Percentiles rank a stretch among this genome's conserved stretches.
These are phyloP conservation scores for Amanita exitialis DNA, from an alignment of 768 basidiomycete species.

Conservation along the genomic window DNA sequence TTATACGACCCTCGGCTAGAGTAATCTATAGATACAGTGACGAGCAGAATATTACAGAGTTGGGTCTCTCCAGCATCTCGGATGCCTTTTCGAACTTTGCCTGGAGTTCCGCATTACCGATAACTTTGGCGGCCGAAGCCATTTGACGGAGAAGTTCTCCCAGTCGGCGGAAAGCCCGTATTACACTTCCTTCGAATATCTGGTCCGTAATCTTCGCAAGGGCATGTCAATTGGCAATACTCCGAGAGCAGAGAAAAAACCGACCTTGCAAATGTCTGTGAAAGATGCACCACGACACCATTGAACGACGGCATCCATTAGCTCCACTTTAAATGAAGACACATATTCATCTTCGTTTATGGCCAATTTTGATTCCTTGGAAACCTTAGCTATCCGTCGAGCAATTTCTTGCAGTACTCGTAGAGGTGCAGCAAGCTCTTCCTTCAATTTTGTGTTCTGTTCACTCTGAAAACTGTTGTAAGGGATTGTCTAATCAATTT, in stretches of 20 bases:
- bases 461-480: conserved; percentile 50
- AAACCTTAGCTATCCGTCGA: conserved; percentile 91
- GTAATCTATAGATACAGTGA: conserved; percentile 61
- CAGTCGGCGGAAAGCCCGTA: conserved; percentile 90
- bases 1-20: neutral
- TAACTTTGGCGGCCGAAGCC: conserved; percentile 91
- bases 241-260: neutral
- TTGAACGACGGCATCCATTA: conserved; percentile 95
- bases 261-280: conserved; percentile 89
- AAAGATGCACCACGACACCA: conserved; percentile 99
- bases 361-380: conserved; percentile 84
- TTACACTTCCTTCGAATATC: conserved; percentile 86
- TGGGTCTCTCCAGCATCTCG: conserved; percentile 89
- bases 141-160: conserved; percentile 95
- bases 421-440: conserved; percentile 88
- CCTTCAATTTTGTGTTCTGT: conserved; percentile 75
- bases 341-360: conserved; percentile 94
- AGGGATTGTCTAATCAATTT: neutral
- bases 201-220: conserved; percentile 75
- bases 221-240: neutral
- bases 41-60: conserved; percentile 89
- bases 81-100: conserved; percentile 89
- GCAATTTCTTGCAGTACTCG: conserved; percentile 96
- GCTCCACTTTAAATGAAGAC: conserved; percentile 92
- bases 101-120: conserved; percentile 89